These are phyloP conservation scores for Aureobasidium melanogenum DNA, from an alignment of 2,329 filamentous ascomycete species.

Conservation along the genomic window DNA sequence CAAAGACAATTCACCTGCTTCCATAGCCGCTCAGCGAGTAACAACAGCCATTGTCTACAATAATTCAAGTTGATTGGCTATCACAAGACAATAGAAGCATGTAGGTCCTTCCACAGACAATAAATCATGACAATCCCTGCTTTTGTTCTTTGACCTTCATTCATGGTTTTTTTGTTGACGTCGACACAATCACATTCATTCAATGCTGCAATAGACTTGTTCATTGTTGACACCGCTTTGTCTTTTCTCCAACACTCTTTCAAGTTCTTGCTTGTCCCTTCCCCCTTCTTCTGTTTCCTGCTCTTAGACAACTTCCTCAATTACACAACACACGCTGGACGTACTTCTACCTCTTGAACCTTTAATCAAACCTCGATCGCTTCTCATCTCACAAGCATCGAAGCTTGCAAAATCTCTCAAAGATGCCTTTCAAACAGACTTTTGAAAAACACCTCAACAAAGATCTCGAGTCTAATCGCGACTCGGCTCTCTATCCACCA, in stretches of 20 bases:
- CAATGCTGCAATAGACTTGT: neutral
- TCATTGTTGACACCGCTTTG: neutral
- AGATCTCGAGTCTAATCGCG: constrained; percentile 21
- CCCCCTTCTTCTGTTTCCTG: neutral
- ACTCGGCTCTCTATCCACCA: constrained; percentile 8
- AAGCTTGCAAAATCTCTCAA: neutral
- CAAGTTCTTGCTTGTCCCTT: neutral
- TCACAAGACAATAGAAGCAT: neutral
- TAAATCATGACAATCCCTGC: neutral
- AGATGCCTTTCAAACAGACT: constrained; percentile 22
- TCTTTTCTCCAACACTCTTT: neutral
- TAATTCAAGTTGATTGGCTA: neutral
- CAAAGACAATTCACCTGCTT: neutral
- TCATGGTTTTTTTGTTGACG: neutral
- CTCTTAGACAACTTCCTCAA: neutral
- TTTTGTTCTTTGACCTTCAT: neutral
- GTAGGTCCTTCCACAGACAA: constrained; percentile 8
- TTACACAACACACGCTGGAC: neutral
- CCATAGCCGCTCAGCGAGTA: neutral
- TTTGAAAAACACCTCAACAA: constrained; percentile 27
- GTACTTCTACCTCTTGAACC: neutral
- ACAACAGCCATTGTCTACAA: neutral
- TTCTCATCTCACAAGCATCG: neutral
- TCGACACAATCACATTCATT: neutral
- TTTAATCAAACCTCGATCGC: neutral